A percentile compares a stretch with the other conserved stretches of the same genome.
Conservation (phyloP, 495 filamentous ascomycete species). For the Cercophora samala region DNA sequence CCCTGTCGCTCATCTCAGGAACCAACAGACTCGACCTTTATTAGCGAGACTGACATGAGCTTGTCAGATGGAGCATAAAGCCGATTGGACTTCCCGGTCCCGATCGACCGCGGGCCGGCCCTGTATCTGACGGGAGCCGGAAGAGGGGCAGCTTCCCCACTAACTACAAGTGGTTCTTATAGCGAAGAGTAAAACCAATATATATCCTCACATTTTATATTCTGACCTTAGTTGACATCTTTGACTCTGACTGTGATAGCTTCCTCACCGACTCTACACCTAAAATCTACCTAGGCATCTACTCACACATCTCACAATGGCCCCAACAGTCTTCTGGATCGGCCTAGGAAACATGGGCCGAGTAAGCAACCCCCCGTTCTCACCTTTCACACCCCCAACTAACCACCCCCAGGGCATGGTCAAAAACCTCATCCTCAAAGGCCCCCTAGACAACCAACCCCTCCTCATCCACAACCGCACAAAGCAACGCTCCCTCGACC, state of each 20-base stretch:
- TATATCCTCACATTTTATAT: too few species aligned
- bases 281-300: neutral
- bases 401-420: slow-evolving; percentile 65
- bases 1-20: too few species aligned
- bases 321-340: slow-evolving; percentile 71
- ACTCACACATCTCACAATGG: slow-evolving; percentile 41
- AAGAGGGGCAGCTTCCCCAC: neutral
- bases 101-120: neutral
- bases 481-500: slow-evolving; percentile 51
- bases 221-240: neutral
- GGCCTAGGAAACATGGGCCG: slow-evolving; percentile 90
- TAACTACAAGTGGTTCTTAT: neutral
- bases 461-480: slow-evolving; percentile 81
- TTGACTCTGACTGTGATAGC: neutral
- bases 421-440: slow-evolving; percentile 78
- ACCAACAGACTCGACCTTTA: too few species aligned
- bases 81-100: neutral
- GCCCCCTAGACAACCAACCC: slow-evolving; percentile 57
- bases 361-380: slow-evolving; percentile 46
- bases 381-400: slow-evolving; percentile 1
- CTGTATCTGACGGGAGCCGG: neutral
- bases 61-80: neutral
- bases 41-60: neutral
- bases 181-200: too few species aligned
- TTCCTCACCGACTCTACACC: neutral